These are phyloP conservation scores for Trichothecium roseum DNA, from an alignment of 2,329 filamentous ascomycete genomes.

Conservation along the genomic window DNA sequence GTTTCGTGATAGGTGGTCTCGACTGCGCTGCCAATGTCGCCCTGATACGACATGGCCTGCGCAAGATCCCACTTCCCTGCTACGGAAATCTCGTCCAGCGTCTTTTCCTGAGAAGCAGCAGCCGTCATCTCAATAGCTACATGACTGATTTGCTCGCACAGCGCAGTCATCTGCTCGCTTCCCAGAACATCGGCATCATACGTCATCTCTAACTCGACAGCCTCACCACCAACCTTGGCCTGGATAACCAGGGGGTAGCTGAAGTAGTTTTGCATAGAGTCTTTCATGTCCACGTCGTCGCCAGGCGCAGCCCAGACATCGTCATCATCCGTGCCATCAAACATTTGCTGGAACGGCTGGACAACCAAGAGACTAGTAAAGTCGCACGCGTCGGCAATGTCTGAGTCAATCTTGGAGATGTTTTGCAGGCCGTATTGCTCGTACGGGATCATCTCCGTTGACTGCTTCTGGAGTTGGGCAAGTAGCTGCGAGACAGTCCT, in stretches of 20 bases:
- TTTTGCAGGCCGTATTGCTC: slow-evolving; percentile 11
- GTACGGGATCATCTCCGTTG: slow-evolving; percentile 6
- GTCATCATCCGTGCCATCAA: neutral
- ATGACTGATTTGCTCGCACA: neutral
- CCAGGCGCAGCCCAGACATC: neutral
- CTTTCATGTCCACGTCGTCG: neutral
- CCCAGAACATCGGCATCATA: slow-evolving; percentile 4
- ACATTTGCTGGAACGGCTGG: slow-evolving; percentile 2
- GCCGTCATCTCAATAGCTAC: neutral
- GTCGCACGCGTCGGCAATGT: slow-evolving; percentile 6
- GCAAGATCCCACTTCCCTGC: slow-evolving; percentile 2
- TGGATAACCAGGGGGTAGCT: slow-evolving; percentile 10
- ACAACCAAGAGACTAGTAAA: slow-evolving; percentile 10
- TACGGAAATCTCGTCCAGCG: neutral
- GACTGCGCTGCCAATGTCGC: neutral
- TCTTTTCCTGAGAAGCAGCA: neutral
- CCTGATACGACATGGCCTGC: slow-evolving; percentile 1
- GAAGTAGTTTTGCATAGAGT: slow-evolving; percentile 8
- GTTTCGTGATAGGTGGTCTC: neutral
- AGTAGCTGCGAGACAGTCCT: slow-evolving; percentile 5
- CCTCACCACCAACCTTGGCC: slow-evolving; percentile 3
- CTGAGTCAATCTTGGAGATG: slow-evolving; percentile 7
- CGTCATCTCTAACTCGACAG: slow-evolving; percentile 6
- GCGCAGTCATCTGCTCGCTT: neutral
- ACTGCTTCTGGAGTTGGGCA: slow-evolving; percentile 4